Percentiles rank a stretch among this genome's conserved stretches.
phyloP scores from a whole-genome alignment of 176 grass and related monocot genomes.

The Oryza punctata region DNA sequence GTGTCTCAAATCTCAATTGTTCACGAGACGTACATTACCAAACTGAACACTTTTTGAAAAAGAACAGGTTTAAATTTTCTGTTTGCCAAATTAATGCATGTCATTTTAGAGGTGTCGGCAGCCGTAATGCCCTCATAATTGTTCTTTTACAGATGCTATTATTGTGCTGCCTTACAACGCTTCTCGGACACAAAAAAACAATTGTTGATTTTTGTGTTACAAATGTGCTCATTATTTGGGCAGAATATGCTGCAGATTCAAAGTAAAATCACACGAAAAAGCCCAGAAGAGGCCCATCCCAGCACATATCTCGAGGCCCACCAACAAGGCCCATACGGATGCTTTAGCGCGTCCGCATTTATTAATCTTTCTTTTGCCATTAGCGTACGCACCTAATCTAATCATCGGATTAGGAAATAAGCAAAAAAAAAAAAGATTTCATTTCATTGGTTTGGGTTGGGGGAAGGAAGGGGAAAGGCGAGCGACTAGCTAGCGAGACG shows the following conservation, averaged over 20 bases:
- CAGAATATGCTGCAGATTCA: no score
- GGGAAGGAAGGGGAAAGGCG: not conserved
- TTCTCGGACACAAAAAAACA: not conserved
- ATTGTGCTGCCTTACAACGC: not conserved
- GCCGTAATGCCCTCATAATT: not conserved
- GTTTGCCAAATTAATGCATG: not conserved
- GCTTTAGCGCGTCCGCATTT: not conserved
- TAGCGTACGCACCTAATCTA: not conserved
- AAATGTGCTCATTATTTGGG: no score
- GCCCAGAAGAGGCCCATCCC: not conserved
- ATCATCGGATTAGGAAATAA: not conserved
- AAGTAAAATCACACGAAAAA: no score
- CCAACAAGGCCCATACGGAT: not conserved
- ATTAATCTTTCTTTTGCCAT: not conserved
- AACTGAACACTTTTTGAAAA: not conserved
- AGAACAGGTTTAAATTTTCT: not conserved
- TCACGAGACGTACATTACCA: not conserved
- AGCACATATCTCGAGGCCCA: no score
- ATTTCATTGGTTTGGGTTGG: not conserved
- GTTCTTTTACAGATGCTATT: not conserved
- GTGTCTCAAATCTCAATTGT: not conserved
- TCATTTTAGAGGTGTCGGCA: not conserved
- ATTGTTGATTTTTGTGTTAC: no score
- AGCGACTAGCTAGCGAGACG: conserved; percentile 15
- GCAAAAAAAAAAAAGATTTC: not conserved